These are phyloP conservation scores for Ogataea wickerhamii DNA, from an alignment of 805 yeast species.

Conservation along the genomic window DNA sequence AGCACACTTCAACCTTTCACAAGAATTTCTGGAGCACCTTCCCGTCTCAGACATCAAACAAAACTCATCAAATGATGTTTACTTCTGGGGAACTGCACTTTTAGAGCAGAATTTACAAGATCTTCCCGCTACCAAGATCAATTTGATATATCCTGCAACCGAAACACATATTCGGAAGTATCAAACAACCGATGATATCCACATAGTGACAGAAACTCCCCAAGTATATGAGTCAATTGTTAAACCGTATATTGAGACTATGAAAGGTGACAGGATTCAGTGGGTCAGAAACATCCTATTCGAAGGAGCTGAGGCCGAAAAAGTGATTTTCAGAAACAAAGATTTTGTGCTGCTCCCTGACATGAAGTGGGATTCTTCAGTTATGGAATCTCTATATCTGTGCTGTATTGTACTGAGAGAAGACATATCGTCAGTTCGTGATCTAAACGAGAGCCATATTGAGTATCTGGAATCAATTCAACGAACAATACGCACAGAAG, in stretches of 20 bases:
- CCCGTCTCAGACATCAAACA: conserved; percentile 26
- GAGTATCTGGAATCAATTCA: conserved; percentile 52
- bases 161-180: conserved; percentile 78
- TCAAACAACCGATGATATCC: conserved; percentile 48
- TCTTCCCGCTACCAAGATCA: conserved; percentile 64
- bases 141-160: conserved; percentile 86
- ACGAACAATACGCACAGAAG: conserved; percentile 42
- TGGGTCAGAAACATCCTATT: conserved; percentile 88
- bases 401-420: conserved; percentile 69
- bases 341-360: conserved; percentile 82
- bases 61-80: conserved; percentile 75
- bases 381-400: conserved; percentile 67
- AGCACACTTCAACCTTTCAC: conserved; percentile 51
- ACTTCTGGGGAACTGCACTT: conserved; percentile 70
- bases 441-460: conserved; percentile 56
- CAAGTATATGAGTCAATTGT: conserved; percentile 60
- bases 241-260: conserved; percentile 70
- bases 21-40: conserved; percentile 16
- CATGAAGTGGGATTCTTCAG: conserved; percentile 91
- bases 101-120: conserved; percentile 43
- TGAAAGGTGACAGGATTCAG: conserved; percentile 72
- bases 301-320: conserved; percentile 80
- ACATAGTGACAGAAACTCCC: conserved; percentile 77
- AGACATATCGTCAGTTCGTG: conserved; percentile 73
- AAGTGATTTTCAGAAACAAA: conserved; percentile 67